phyloP scores from a whole-genome alignment of 805 yeast species.

The Debaryomyces hansenii region DNA sequence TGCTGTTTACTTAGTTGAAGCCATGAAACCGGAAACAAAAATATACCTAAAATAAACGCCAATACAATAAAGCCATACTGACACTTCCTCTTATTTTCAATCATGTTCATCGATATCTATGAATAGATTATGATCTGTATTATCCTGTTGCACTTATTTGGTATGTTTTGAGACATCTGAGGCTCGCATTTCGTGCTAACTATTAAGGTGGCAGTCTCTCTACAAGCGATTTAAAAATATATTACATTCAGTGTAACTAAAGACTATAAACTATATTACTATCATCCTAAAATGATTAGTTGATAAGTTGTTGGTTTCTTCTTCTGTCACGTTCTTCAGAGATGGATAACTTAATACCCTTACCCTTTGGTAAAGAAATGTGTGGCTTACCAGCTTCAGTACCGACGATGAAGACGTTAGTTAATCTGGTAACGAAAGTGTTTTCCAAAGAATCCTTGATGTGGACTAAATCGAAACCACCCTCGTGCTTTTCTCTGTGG shows the following conservation, averaged over 20 bases:
- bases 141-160: too few relatives aligned
- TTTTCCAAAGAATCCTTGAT: conserved; percentile 42
- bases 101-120: too few relatives aligned
- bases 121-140: too few relatives aligned
- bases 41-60: not conserved
- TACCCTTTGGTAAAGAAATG: conserved; percentile 45
- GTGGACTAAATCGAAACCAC: conserved; percentile 45
- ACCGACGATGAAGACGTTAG: conserved; percentile 43
- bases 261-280: conserved; percentile 1
- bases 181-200: not conserved
- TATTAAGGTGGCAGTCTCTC: not conserved
- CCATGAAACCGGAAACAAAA: not conserved
- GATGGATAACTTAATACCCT: conserved; percentile 43
- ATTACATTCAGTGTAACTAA: conserved; percentile 10
- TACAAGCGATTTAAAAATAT: not conserved
- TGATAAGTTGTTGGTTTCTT: conserved; percentile 41
- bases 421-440: conserved; percentile 43
- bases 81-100: too few relatives aligned
- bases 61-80: not conserved
- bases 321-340: conserved; percentile 47
- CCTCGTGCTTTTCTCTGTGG: conserved; percentile 45
- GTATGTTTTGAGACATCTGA: too few relatives aligned
- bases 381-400: conserved; percentile 41
- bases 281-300: conserved; percentile 2
- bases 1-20: not conserved